These are phyloP conservation scores for Cyclotella sp. DNA, from an alignment of 108 stramenopile genomes.

Conservation along the genomic window DNA sequence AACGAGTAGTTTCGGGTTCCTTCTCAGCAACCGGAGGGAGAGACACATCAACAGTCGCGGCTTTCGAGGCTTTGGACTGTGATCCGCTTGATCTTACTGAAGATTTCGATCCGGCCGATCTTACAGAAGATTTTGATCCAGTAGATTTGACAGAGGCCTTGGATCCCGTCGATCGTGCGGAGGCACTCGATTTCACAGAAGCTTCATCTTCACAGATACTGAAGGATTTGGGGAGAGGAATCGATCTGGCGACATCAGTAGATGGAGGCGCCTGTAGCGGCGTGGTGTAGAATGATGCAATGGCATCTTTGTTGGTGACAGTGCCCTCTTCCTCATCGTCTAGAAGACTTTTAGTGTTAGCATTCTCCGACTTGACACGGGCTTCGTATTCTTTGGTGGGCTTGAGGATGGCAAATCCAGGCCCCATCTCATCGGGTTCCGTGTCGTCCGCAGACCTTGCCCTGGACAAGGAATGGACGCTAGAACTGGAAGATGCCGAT, in stretches of 20 bases:
- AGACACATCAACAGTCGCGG: neutral
- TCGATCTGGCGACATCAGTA: neutral
- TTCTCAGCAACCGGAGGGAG: neutral
- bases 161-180: conserved; percentile 7
- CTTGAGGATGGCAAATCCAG: conserved; percentile 49
- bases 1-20: neutral
- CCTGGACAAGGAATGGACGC: neutral
- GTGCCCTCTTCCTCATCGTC: conserved; percentile 19
- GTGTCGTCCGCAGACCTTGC: conserved; percentile 8
- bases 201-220: conserved; percentile 28
- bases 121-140: neutral
- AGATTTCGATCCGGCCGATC: neutral
- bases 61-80: neutral
- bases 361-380: conserved; percentile 5
- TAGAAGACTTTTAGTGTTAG: neutral
- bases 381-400: conserved; percentile 25
- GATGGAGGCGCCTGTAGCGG: conserved; percentile 8
- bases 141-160: conserved; percentile 8
- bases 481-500: neutral
- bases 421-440: conserved; percentile 32
- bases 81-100: conserved; percentile 6
- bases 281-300: conserved; percentile 31
- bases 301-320: neutral
- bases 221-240: conserved; percentile 43
- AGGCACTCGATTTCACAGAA: conserved; percentile 1